A percentile compares a stretch with the other conserved stretches of the same genome.
Conservation (phyloP, 1,284 basidiomycete genomes). For the Prillingera fragicola region DNA sequence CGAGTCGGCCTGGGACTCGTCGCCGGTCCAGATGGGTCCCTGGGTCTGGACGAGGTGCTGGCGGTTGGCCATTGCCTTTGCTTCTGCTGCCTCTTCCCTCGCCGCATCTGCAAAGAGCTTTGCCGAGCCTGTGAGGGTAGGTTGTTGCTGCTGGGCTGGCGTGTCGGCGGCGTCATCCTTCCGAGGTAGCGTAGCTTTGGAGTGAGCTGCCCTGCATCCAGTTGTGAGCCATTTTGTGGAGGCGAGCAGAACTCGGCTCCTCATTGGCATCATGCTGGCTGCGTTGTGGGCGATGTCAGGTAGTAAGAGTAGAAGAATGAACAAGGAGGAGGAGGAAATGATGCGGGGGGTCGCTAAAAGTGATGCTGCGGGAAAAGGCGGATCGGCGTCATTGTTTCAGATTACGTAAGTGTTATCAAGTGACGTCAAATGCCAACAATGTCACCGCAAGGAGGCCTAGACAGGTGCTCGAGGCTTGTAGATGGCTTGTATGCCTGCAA, state of each 20-base stretch:
- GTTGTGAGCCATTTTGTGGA: slow-evolving; percentile 2
- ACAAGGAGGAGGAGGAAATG: no score
- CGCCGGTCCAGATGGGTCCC: slow-evolving; percentile 60
- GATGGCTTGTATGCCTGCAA: no score
- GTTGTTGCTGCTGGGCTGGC: background rate
- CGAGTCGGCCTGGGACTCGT: slow-evolving; percentile 65
- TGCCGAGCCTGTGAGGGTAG: slow-evolving; percentile 52
- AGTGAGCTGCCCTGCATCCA: background rate
- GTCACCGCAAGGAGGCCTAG: no score
- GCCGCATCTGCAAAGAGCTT: slow-evolving; percentile 68
- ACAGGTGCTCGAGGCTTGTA: no score
- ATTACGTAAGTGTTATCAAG: no score
- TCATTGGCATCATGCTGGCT: slow-evolving; percentile 12
- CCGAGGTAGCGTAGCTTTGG: background rate
- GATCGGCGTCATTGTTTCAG: no score
- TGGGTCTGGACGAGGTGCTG: slow-evolving; percentile 45
- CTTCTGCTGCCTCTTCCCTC: slow-evolving; percentile 52
- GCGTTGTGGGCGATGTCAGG: background rate
- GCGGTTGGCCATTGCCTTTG: slow-evolving; percentile 5
- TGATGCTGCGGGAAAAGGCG: no score
- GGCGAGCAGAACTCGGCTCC: slow-evolving; percentile 7
- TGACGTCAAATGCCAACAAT: no score
- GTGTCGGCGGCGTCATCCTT: background rate
- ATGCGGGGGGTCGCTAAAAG: no score
- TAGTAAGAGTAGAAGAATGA: no score